phyloP scores from a whole-genome alignment of 805 yeast species.

The Metschnikowia kofuensis region DNA sequence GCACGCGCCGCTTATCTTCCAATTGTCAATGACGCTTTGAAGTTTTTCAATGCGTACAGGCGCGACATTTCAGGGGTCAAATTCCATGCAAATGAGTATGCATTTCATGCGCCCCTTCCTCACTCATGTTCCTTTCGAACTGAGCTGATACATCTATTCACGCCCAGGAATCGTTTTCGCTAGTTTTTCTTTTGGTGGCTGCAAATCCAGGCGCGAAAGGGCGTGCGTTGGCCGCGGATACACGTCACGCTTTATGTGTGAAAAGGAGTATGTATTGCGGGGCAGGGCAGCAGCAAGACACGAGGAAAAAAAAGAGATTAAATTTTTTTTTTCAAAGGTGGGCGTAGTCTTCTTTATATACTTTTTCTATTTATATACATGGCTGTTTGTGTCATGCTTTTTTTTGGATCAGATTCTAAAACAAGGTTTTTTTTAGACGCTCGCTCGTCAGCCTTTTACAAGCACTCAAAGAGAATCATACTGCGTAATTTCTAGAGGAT shows the following conservation, averaged over 20 bases:
- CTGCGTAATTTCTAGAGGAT: no score
- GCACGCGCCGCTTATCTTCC: background rate
- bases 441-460: no score
- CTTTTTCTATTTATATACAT: background rate
- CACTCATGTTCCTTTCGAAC: background rate
- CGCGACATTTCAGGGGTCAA: background rate
- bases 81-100: background rate
- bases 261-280: background rate
- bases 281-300: background rate
- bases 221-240: background rate
- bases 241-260: background rate
- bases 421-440: background rate
- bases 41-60: no score
- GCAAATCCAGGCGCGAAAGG: background rate
- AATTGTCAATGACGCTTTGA: background rate
- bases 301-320: background rate
- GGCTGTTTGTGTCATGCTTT: background rate
- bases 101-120: background rate
- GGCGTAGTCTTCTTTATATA: background rate
- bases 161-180: background rate
- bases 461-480: no score
- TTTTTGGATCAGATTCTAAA: background rate
- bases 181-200: background rate
- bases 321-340: background rate
- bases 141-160: background rate